Evolutionary conservation across 2,329 filamentous ascomycete species (phyloP).

Genomic region (Phialemonium atrogriseum): DNA sequence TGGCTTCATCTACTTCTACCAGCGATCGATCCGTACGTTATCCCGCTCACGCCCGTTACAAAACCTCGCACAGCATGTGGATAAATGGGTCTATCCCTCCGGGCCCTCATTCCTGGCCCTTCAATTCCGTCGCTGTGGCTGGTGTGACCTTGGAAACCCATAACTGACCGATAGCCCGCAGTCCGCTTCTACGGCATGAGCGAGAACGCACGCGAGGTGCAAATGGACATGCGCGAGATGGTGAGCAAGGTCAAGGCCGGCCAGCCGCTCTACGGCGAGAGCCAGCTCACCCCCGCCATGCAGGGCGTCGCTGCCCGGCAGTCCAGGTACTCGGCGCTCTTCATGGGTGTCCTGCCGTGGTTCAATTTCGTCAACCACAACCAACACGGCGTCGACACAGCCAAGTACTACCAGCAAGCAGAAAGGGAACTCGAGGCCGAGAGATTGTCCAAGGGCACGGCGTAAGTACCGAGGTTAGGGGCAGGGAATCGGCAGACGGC

Average conservation of each 20-base stretch:
- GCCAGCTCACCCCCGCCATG: slow-evolving; percentile 72
- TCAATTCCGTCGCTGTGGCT: no score
- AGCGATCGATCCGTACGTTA: slow-evolving; percentile 70
- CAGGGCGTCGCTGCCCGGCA: slow-evolving; percentile 90
- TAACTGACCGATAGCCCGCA: no score
- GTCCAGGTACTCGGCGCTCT: slow-evolving; percentile 81
- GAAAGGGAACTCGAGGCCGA: slow-evolving; percentile 89
- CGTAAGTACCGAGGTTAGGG: slow-evolving; percentile 5
- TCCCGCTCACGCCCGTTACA: no score
- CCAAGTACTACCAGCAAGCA: slow-evolving; percentile 95
- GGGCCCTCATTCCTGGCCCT: no score
- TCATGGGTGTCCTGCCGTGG: slow-evolving; percentile 82
- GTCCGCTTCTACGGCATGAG: slow-evolving; percentile 93
- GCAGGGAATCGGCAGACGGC: slow-evolving; percentile 1
- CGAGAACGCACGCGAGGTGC: slow-evolving; percentile 85
- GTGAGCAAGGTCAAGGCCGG: slow-evolving; percentile 90
- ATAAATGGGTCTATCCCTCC: no score
- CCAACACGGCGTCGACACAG: slow-evolving; percentile 93
- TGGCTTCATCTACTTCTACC: slow-evolving; percentile 79
- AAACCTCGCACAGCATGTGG: no score
- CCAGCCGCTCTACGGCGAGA: slow-evolving; percentile 80
- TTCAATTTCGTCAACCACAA: slow-evolving; percentile 98
- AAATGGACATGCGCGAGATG: slow-evolving; percentile 98
- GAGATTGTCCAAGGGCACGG: slow-evolving; percentile 17
- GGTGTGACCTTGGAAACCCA: no score